Conservation (phyloP, 1,139 yeast species). For the Neolecta irregularis region DNA sequence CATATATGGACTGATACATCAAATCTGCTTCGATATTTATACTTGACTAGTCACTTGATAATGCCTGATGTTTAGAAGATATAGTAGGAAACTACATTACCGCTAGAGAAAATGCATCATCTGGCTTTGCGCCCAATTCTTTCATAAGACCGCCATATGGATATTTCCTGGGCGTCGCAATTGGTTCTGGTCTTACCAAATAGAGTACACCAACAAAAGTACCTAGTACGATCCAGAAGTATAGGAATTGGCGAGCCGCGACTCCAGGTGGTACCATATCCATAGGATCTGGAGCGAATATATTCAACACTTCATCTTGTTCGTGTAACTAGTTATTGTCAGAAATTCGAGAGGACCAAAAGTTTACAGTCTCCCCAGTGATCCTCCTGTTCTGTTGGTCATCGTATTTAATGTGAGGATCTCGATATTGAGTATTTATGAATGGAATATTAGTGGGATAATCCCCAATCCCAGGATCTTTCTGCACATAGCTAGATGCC, state of each 20-base stretch:
- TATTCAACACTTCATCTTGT: slow-evolving; percentile 57
- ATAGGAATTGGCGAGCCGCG: slow-evolving; percentile 38
- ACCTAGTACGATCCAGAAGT: slow-evolving; percentile 42
- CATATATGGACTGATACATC: no score
- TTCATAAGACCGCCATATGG: no score
- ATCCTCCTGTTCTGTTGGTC: slow-evolving; percentile 74
- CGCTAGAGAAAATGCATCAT: no score
- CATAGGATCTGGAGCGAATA: slow-evolving; percentile 77
- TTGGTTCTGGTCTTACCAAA: slow-evolving; percentile 57
- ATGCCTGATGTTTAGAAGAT: no score
- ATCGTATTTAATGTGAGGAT: slow-evolving; percentile 60
- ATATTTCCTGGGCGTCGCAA: slow-evolving; percentile 61
- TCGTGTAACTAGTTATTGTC: slow-evolving; percentile 30
- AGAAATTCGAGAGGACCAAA: neutral
- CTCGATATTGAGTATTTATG: slow-evolving; percentile 42
- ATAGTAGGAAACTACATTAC: no score
- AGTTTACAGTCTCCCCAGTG: slow-evolving; percentile 42
- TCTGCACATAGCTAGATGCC: no score
- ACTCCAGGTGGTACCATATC: slow-evolving; percentile 43
- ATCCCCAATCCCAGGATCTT: slow-evolving; percentile 25
- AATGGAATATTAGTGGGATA: slow-evolving; percentile 34
- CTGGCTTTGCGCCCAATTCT: no score
- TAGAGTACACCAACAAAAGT: slow-evolving; percentile 40
- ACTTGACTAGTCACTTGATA: no score
- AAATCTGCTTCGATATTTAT: no score